Evolutionary conservation across 371 early-diverging fungal species (phyloP), one percentile per base, ranked within the genome.

Genomic region (Choanephora cucurbitarum): DNA sequence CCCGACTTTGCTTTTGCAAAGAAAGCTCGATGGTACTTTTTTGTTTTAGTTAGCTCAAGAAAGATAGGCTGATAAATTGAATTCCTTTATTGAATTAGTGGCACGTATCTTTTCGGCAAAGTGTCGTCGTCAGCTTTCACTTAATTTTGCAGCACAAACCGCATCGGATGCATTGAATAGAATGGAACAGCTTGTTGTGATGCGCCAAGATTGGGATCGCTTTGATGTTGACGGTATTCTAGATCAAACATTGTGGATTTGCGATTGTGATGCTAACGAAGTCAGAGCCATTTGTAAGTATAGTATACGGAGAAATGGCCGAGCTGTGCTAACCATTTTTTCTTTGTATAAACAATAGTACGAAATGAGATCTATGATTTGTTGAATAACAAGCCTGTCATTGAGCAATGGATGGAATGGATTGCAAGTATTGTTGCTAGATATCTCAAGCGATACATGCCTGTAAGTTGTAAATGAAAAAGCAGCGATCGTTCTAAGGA

Each of bases 211-310:
- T 23, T 85, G 84, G 83, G 68, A 75, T 11, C 33, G 49, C 3
- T 57, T 84, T 22, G 83, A 84, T 33, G 60, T 84, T 50, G 78
- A 68, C 8, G 60, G 60, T 24, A 62, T 85, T 18, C 52, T 70
- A 17, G 83, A 81, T 31, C 83, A 83, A 49, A 74, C 77, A 5
- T 51, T 69, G 15, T 84, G 83, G 84, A 66, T 82, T 15, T 77
- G 79, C 53, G 80, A 79, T 49, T 84, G 84, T 51, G 64, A 70
- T 11, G 57, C 55, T 7, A 46, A 37, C 3, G 72, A 79, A 21
- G 55, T 85, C 18, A 57, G 61, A 49, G 53, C 63, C 44, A 67
- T 68, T 5, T 53, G 80, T 77, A 70, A 53, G 66, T 62, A 7
- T 21, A n/a, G n/a, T n/a, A n/a, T n/a, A n/a, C n/a, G n/a, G n/a